phyloP scores from a whole-genome alignment of 805 yeast genomes.

The Kuraishia borneana region DNA sequence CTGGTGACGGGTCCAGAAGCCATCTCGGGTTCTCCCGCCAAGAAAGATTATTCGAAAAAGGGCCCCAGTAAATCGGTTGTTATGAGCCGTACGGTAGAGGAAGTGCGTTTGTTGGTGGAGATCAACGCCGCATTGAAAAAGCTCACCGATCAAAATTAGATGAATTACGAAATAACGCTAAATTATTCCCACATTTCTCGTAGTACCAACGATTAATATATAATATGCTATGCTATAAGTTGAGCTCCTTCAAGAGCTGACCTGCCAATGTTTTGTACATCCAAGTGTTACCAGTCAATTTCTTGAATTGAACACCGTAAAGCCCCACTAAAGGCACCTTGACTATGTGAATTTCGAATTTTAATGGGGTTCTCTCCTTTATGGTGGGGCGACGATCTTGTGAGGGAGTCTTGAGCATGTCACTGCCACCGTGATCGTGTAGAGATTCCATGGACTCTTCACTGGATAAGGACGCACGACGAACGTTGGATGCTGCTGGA shows the following conservation, averaged over 20 bases:
- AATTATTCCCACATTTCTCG: too few species aligned
- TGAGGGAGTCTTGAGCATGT: constrained; percentile 32
- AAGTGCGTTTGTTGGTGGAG: constrained; percentile 13
- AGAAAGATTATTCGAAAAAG: constrained; percentile 4
- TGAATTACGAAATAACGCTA: too few species aligned
- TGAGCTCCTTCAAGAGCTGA: constrained; percentile 63
- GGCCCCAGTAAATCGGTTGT: constrained; percentile 13
- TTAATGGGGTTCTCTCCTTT: constrained; percentile 47
- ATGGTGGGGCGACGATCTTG: constrained; percentile 3
- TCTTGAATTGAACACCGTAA: constrained; percentile 92
- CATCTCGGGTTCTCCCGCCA: constrained; percentile 3
- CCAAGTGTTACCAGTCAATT: constrained; percentile 91
- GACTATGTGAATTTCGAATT: constrained; percentile 85
- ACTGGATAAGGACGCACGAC: constrained; percentile 21
- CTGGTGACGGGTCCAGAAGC: constrained; percentile 10
- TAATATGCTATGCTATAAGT: constrained; percentile 35
- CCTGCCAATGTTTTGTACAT: constrained; percentile 85
- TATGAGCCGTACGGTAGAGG: constrained; percentile 13
- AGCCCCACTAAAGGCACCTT: constrained; percentile 84
- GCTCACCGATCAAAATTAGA: not conserved
- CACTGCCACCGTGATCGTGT: constrained; percentile 43
- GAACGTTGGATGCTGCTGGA: constrained; percentile 25
- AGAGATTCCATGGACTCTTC: constrained; percentile 55
- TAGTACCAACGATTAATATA: too few species aligned
- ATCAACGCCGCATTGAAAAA: constrained; percentile 8